A percentile compares a stretch with the other conserved stretches of the same genome.
Conservation (phyloP, 768 basidiomycete species). For the Phlegmacium glaucopus region DNA sequence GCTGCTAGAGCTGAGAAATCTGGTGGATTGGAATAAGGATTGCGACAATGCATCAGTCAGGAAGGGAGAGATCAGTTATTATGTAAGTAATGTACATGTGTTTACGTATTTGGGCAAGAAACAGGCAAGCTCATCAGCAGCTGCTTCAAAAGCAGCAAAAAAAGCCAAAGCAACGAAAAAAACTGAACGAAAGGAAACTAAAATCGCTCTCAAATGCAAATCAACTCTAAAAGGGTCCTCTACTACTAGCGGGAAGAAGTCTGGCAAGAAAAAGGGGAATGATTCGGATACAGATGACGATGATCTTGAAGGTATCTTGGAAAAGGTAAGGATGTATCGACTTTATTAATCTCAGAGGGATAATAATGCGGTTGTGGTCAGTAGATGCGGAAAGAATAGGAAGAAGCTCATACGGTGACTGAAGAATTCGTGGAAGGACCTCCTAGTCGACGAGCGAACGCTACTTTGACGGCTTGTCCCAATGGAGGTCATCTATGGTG, state of each 20-base stretch:
- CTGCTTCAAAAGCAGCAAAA: slow-evolving; percentile 2
- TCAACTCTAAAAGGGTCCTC: neutral
- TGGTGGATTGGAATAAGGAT: too few species aligned
- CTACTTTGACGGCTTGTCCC: slow-evolving; percentile 77
- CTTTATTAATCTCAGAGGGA: slow-evolving; percentile 6
- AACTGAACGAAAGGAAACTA: neutral
- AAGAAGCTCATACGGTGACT: slow-evolving; percentile 74
- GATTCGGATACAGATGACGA: slow-evolving; percentile 65
- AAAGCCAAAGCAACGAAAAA: slow-evolving; percentile 27
- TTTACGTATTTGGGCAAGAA: too few species aligned
- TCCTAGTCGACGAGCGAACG: slow-evolving; percentile 79
- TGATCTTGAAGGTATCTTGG: slow-evolving; percentile 78
- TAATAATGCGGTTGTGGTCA: slow-evolving; percentile 17
- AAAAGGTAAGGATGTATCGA: slow-evolving; percentile 46
- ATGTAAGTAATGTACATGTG: too few species aligned
- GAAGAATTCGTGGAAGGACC: slow-evolving; percentile 84
- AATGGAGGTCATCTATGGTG: slow-evolving; percentile 80
- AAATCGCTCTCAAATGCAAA: slow-evolving; percentile 6
- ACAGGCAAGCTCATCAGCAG: slow-evolving; percentile 49
- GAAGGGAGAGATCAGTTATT: too few species aligned
- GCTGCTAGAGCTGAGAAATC: too few species aligned
- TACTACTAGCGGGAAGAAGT: slow-evolving; percentile 6
- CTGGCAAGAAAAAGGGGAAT: slow-evolving; percentile 19
- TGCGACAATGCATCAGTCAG: too few species aligned
- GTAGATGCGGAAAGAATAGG: slow-evolving; percentile 84